Percentiles rank a stretch among this genome's conserved stretches.
Conservation (phyloP, 441 rosid species). For the Syzygium malaccense region DNA sequence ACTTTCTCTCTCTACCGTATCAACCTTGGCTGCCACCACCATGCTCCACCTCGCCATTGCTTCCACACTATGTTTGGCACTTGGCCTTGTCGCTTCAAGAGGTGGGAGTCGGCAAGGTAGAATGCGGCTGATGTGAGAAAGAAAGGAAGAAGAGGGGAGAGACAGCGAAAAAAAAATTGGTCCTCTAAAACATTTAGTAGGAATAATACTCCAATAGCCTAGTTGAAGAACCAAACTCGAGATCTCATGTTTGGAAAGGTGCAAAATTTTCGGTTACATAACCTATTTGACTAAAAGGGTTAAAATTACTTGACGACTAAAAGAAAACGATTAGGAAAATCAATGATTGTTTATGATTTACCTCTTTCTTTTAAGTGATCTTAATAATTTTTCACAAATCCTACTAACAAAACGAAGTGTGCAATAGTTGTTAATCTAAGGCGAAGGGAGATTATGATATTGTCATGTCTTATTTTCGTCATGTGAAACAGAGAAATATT, state of each 20-base stretch:
- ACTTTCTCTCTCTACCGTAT: neutral
- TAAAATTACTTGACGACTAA: neutral
- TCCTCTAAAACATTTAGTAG: neutral
- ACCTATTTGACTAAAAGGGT: neutral
- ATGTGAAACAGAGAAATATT: neutral
- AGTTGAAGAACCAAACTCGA: neutral
- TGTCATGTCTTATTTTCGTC: neutral
- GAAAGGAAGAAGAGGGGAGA: neutral
- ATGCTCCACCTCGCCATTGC: neutral
- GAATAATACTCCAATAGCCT: neutral
- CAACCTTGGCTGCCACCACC: neutral
- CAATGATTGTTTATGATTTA: neutral
- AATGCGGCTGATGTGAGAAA: neutral
- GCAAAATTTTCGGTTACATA: neutral
- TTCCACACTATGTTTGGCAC: neutral
- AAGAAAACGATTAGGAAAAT: neutral
- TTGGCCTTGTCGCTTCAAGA: neutral
- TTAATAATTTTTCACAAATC: neutral
- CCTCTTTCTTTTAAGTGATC: neutral
- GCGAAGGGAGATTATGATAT: neutral
- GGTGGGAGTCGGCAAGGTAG: neutral
- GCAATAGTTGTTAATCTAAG: neutral
- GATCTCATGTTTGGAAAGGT: neutral
- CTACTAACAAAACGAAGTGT: neutral
- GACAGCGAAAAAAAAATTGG: neutral